These are phyloP conservation scores for Phytophthora vignae DNA, from an alignment of 352 stramenopile species.

Conservation along the genomic window DNA sequence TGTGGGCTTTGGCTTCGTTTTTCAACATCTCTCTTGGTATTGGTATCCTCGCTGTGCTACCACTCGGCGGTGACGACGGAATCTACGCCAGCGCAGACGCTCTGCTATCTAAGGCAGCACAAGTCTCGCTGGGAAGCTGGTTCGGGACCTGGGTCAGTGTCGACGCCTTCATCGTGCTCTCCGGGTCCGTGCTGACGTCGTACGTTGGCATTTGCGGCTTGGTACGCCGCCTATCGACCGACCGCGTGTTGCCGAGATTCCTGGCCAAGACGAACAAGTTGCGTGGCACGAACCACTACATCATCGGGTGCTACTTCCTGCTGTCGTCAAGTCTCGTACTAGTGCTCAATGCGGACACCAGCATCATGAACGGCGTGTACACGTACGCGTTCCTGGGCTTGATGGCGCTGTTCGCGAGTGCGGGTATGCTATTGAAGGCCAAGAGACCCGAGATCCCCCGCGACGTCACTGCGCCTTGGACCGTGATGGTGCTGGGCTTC, in stretches of 20 bases:
- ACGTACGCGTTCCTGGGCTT: slow-evolving; percentile 85
- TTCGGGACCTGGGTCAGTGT: slow-evolving; percentile 61
- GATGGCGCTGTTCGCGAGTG: slow-evolving; percentile 82
- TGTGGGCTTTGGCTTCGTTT: slow-evolving; percentile 74
- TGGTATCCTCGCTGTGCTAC: slow-evolving; percentile 71
- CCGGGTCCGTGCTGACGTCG: slow-evolving; percentile 82
- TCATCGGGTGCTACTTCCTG: slow-evolving; percentile 72
- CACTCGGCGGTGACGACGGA: slow-evolving; percentile 48
- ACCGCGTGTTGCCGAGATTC: slow-evolving; percentile 64
- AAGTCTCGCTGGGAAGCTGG: slow-evolving; percentile 38
- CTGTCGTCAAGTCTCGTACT: slow-evolving; percentile 71
- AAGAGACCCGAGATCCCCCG: slow-evolving; percentile 80
- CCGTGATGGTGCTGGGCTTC: slow-evolving; percentile 31
- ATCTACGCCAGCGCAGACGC: slow-evolving; percentile 63
- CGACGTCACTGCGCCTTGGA: slow-evolving; percentile 65
- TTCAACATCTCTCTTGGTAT: slow-evolving; percentile 83
- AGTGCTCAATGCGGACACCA: slow-evolving; percentile 68
- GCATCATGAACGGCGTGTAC: slow-evolving; percentile 80
- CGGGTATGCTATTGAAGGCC: slow-evolving; percentile 84
- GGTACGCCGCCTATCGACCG: slow-evolving; percentile 75
- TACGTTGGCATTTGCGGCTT: slow-evolving; percentile 82
- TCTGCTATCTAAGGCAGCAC: slow-evolving; percentile 68
- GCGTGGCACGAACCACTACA: slow-evolving; percentile 78
- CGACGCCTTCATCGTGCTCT: slow-evolving; percentile 88
- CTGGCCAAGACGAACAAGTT: slow-evolving; percentile 56